phyloP scores from a whole-genome alignment of 768 basidiomycete genomes.

The Dictyophora rubrovolvata region DNA sequence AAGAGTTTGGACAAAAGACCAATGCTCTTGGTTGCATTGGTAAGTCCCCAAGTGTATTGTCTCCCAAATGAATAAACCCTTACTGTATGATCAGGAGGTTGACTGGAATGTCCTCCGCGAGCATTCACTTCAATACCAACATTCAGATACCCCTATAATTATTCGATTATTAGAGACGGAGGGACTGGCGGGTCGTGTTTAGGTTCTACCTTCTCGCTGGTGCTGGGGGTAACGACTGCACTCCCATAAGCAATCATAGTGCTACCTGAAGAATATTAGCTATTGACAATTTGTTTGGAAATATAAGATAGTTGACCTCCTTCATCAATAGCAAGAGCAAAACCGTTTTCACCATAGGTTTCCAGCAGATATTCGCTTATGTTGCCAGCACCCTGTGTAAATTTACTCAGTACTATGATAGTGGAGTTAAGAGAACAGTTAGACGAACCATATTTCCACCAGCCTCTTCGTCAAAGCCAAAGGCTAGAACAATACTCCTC shows the following conservation, averaged over 20 bases:
- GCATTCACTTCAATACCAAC: slow-evolving; percentile 54
- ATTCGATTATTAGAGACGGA: not conserved
- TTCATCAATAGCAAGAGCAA: slow-evolving; percentile 81
- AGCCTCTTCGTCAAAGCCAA: slow-evolving; percentile 72
- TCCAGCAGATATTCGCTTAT: slow-evolving; percentile 37
- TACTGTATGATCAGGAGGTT: slow-evolving; percentile 76
- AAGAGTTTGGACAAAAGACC: slow-evolving; percentile 70
- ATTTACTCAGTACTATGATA: not conserved
- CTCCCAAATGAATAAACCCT: slow-evolving; percentile 11
- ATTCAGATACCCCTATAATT: slow-evolving; percentile 41
- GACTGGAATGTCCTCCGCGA: slow-evolving; percentile 77
- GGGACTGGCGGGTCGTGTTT: too few species aligned
- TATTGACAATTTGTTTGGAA: slow-evolving; percentile 1
- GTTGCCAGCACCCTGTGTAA: slow-evolving; percentile 29
- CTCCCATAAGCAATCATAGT: slow-evolving; percentile 41
- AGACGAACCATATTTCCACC: slow-evolving; percentile 36
- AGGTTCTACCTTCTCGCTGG: slow-evolving; percentile 46
- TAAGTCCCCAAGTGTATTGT: not conserved
- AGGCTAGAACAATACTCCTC: slow-evolving; percentile 51
- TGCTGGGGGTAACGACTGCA: slow-evolving; percentile 48
- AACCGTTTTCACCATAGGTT: slow-evolving; percentile 59
- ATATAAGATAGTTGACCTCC: slow-evolving; percentile 41
- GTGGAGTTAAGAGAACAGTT: slow-evolving; percentile 5
- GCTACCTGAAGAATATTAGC: slow-evolving; percentile 29
- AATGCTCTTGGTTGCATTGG: slow-evolving; percentile 42